A percentile compares a stretch with the other conserved stretches of the same genome.
phyloP scores from a whole-genome alignment of 2,329 filamentous ascomycete species.

The Aspergillus felis region DNA sequence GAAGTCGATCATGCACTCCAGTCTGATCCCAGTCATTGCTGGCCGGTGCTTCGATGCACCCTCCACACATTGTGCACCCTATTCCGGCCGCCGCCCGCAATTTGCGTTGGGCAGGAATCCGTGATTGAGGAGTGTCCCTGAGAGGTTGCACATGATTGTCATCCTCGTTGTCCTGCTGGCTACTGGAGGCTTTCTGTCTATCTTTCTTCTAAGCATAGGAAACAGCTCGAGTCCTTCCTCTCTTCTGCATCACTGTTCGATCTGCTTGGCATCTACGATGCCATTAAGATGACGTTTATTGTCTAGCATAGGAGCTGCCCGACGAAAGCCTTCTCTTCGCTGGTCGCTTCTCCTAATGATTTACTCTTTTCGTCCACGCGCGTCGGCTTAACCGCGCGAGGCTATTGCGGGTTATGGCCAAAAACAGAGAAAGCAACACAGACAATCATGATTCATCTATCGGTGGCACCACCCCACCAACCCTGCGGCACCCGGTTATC shows the following conservation, averaged over 20 bases:
- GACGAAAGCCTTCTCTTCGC: neutral
- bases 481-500: slow-evolving; percentile 20
- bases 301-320: neutral
- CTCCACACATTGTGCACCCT: slow-evolving; percentile 19
- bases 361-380: neutral
- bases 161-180: neutral
- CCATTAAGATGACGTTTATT: neutral
- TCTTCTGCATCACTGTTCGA: neutral
- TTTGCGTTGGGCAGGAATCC: slow-evolving; percentile 28
- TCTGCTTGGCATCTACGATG: neutral
- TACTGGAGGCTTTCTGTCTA: slow-evolving; percentile 8
- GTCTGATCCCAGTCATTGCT: slow-evolving; percentile 8
- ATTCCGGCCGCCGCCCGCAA: slow-evolving; percentile 18
- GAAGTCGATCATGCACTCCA: neutral
- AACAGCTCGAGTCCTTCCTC: neutral
- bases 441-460: slow-evolving; percentile 11
- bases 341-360: neutral
- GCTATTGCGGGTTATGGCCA: neutral
- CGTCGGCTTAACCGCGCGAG: neutral
- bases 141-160: neutral
- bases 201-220: slow-evolving; percentile 13
- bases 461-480: slow-evolving; percentile 27
- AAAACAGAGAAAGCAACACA: slow-evolving; percentile 12
- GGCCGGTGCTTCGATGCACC: slow-evolving; percentile 18
- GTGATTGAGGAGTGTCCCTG: slow-evolving; percentile 7